Evolutionary conservation across 345 rosid genomes (phyloP), one percentile per base, ranked within the genome.

Genomic region (Clausena lansium): DNA sequence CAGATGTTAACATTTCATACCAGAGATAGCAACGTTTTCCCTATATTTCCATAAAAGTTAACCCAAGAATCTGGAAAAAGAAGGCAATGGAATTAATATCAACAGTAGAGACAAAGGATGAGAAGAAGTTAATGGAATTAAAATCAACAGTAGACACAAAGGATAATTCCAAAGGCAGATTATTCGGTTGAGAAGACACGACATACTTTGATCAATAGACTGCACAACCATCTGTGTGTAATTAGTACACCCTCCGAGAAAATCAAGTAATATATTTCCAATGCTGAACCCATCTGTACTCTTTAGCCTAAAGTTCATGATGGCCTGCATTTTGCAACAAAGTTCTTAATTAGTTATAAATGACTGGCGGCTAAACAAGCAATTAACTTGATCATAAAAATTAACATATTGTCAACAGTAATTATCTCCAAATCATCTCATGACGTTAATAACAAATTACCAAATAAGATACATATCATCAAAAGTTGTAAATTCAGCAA

Each of bases 281-380:
- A 95, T 93, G 82, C 98, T 93, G 87, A 94, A 93, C 14, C 98
- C 97, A 14, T 88, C 91, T 4, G 98, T 95, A 88, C 98, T 95
- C 80, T 95, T 93, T 77, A 91, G 87, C 78, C 78, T 87, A 69
- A 90, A 90, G 83, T 95, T 95, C 97, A 95, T 89, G 72, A 83
- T 72, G 5, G 91, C 98, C 98, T 95, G 83, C 45, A 83, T 73
- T 66, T 41, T 27, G 69, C 25, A 70, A 10, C 13, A 78, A 57
- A 67, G 52, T 61, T 57, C 20, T 11, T 45, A 45, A 45, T 45
- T 13, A 3, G 50, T 45, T 45, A 32, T 28, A 9, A 73, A 60
- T 20, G 47, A 17, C 47, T 75, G 50, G 4, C 15, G 67, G 22
- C 79, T 55, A 60, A 70, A 62, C 55, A n/a, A 20, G 59, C 70